These are phyloP conservation scores for Petunia secreta DNA, from an alignment of 257 asterid species.

Conservation along the genomic window DNA sequence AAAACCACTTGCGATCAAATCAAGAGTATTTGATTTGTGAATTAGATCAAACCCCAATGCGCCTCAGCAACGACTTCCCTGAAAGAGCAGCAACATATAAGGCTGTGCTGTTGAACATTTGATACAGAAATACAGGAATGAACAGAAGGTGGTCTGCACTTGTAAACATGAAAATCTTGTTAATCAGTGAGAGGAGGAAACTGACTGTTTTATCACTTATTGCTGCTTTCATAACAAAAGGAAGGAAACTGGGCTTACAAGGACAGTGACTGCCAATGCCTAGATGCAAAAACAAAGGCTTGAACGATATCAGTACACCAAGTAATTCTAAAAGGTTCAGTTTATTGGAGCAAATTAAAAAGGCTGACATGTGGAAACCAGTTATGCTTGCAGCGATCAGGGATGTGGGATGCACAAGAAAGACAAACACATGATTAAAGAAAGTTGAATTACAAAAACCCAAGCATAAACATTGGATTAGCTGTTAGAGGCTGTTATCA, in stretches of 20 bases:
- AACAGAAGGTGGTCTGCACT: constrained; percentile 28
- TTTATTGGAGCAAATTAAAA: background rate
- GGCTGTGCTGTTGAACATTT: background rate
- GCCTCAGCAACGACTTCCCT: constrained; percentile 52
- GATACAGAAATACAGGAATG: background rate
- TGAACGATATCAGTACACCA: background rate
- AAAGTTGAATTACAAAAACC: too few species aligned
- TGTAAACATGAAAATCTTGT: constrained; percentile 55
- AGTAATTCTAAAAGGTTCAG: background rate
- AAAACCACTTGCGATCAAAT: constrained; percentile 72
- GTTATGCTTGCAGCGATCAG: background rate
- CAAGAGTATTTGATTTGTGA: constrained; percentile 79
- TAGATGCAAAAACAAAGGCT: constrained; percentile 35
- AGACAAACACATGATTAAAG: too few species aligned
- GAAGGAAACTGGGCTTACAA: constrained; percentile 57
- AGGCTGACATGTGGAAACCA: background rate
- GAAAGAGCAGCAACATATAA: constrained; percentile 16
- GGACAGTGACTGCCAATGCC: constrained; percentile 55
- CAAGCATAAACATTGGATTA: too few species aligned
- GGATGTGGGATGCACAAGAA: background rate
- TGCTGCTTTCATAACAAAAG: constrained; percentile 55
- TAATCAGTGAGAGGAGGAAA: constrained; percentile 51
- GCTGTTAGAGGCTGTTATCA: too few species aligned
- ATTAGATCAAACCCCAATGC: constrained; percentile 58
- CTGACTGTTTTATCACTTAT: constrained; percentile 47